Percentiles rank a stretch among this genome's conserved stretches.
phyloP scores from a whole-genome alignment of 805 yeast genomes.

The Torulaspora delbrueckii region DNA sequence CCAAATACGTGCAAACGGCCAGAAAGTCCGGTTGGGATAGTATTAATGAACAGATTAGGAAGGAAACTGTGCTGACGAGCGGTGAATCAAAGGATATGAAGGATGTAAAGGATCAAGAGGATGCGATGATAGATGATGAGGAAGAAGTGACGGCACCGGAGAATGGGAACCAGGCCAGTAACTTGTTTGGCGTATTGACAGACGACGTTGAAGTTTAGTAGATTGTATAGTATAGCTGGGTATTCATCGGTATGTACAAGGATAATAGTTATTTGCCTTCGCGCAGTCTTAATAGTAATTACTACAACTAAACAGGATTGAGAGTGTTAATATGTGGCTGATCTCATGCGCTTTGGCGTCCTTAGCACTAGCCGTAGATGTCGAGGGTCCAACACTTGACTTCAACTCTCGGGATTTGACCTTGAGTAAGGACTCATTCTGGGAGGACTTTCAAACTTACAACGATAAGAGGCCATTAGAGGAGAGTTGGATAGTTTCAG shows the following conservation, averaged over 20 bases:
- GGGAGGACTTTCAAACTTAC: constrained; percentile 55
- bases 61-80: constrained; percentile 19
- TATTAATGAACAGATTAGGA: constrained; percentile 49
- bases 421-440: constrained; percentile 45
- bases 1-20: constrained; percentile 54
- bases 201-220: constrained; percentile 31
- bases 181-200: constrained; percentile 31
- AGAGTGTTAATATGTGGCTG: neutral
- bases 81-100: neutral
- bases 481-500: constrained; percentile 57
- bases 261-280: neutral
- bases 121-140: constrained; percentile 9
- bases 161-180: constrained; percentile 7
- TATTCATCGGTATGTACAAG: neutral
- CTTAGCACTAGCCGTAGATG: neutral
- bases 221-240: neutral
- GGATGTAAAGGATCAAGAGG: constrained; percentile 2
- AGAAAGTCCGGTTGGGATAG: constrained; percentile 72
- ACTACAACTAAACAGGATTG: neutral
- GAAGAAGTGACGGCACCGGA: constrained; percentile 21
- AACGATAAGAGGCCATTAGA: constrained; percentile 38
- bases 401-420: constrained; percentile 36
- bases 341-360: neutral
- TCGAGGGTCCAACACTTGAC: neutral
- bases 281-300: neutral